These are phyloP conservation scores for Raffaelea deltoideospora DNA, from an alignment of 2,329 filamentous ascomycete species.

Conservation along the genomic window DNA sequence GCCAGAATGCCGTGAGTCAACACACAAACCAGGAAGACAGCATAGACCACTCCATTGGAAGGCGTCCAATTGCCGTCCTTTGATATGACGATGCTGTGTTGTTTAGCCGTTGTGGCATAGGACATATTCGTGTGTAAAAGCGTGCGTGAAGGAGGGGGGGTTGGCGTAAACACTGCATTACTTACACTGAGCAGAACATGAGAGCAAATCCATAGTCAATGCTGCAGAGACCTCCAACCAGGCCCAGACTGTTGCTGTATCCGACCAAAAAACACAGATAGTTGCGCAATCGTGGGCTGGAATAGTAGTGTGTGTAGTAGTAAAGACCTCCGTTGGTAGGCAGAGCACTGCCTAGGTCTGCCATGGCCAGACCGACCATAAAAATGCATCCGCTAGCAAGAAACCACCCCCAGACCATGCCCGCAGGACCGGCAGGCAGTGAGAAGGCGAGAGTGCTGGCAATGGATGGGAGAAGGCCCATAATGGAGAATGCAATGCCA, in stretches of 20 bases:
- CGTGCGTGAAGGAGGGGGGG: background rate
- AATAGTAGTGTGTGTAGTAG: slow-evolving; percentile 45
- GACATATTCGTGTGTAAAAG: no score
- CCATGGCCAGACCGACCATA: slow-evolving; percentile 43
- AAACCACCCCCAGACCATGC: slow-evolving; percentile 50
- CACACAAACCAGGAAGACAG: slow-evolving; percentile 38
- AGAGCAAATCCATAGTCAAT: slow-evolving; percentile 41
- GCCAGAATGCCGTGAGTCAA: slow-evolving; percentile 38
- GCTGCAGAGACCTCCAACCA: slow-evolving; percentile 46
- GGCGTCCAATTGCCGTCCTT: slow-evolving; percentile 40
- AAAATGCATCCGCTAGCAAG: slow-evolving; percentile 42
- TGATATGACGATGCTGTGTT: slow-evolving; percentile 34
- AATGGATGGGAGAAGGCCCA: slow-evolving; percentile 46
- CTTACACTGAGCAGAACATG: slow-evolving; percentile 40
- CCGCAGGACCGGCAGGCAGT: slow-evolving; percentile 41
- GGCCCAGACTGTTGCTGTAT: slow-evolving; percentile 44
- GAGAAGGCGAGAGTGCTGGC: slow-evolving; percentile 43
- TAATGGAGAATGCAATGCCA: slow-evolving; percentile 43
- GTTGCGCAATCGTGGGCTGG: slow-evolving; percentile 36
- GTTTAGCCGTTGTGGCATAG: no score
- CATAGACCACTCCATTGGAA: slow-evolving; percentile 40
- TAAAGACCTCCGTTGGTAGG: slow-evolving; percentile 44
- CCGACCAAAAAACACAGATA: slow-evolving; percentile 44
- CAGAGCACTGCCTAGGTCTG: slow-evolving; percentile 37
- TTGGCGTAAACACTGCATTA: background rate